A percentile compares a stretch with the other conserved stretches of the same genome.
These are phyloP conservation scores for Aspergillus nidulans DNA, from an alignment of 495 filamentous ascomycete genomes.

Conservation along the genomic window DNA sequence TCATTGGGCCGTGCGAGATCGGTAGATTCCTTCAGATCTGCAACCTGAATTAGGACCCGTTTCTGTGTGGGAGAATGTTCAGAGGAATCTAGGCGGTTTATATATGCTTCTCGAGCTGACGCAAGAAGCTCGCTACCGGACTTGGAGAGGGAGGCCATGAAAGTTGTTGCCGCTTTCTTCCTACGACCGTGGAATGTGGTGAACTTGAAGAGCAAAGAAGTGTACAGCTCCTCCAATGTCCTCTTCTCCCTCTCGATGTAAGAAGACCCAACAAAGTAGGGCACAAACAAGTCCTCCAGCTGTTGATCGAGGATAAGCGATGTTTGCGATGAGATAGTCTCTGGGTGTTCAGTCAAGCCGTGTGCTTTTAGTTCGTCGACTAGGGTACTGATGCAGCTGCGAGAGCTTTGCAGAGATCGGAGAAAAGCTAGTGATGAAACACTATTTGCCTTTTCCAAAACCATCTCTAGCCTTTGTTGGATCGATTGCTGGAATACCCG, in stretches of 20 bases:
- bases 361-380: constrained; percentile 93
- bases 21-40: constrained; percentile 56
- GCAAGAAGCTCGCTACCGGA: constrained; percentile 77
- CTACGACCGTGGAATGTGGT: constrained; percentile 83
- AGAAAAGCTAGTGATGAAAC: constrained; percentile 91
- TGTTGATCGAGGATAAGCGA: constrained; percentile 88
- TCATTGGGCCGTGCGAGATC: constrained; percentile 55
- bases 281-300: constrained; percentile 92
- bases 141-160: constrained; percentile 85
- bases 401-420: constrained; percentile 82
- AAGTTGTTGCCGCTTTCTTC: constrained; percentile 81
- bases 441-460: constrained; percentile 85
- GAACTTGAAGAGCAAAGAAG: constrained; percentile 91
- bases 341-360: constrained; percentile 91
- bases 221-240: constrained; percentile 87
- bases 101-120: constrained; percentile 73
- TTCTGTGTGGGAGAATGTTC: constrained; percentile 82
- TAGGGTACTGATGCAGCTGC: constrained; percentile 75
- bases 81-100: constrained; percentile 76
- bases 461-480: constrained; percentile 93
- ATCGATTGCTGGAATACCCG: constrained; percentile 97
- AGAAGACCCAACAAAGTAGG: constrained; percentile 87
- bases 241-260: constrained; percentile 93
- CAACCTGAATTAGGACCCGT: constrained; percentile 77
- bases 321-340: constrained; percentile 81